phyloP scores from a whole-genome alignment of 2,329 filamentous ascomycete genomes.

The Cladosporium sp. region DNA sequence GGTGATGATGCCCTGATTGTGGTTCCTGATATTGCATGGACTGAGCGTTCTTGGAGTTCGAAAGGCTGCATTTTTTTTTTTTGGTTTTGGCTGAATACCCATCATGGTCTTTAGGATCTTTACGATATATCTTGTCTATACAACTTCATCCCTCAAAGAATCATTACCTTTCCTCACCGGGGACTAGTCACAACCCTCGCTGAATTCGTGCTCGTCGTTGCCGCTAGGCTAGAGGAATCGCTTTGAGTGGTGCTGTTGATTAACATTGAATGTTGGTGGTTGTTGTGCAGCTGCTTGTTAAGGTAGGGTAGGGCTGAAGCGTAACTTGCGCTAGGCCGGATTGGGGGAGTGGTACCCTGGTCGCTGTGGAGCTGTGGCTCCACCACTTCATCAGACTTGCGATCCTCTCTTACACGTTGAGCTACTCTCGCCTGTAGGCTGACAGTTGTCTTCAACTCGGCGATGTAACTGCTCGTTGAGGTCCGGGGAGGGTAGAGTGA shows the following conservation, averaged over 20 bases:
- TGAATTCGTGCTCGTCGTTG: not conserved
- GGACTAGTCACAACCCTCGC: not conserved
- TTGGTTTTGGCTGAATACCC: not conserved
- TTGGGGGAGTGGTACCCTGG: not conserved
- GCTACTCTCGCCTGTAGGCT: not conserved
- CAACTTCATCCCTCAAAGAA: too few relatives aligned
- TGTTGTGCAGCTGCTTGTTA: not conserved
- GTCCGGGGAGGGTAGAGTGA: not conserved
- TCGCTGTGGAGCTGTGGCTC: not conserved
- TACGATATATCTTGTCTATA: not conserved
- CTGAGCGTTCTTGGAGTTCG: not conserved
- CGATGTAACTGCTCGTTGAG: not conserved
- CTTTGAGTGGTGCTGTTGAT: not conserved
- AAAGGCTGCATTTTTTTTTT: not conserved
- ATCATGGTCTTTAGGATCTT: not conserved
- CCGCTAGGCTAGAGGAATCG: not conserved
- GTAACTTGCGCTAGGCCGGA: not conserved
- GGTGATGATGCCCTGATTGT: constrained; percentile 30
- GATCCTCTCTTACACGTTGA: not conserved
- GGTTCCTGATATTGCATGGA: not conserved
- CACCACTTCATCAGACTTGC: not conserved
- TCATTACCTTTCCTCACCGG: not conserved
- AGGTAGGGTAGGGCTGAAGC: not conserved
- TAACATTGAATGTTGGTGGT: not conserved
- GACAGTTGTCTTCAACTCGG: not conserved